Evolutionary conservation across 1,139 yeast species (phyloP).

Genomic region (Diutina scorzettiae): DNA sequence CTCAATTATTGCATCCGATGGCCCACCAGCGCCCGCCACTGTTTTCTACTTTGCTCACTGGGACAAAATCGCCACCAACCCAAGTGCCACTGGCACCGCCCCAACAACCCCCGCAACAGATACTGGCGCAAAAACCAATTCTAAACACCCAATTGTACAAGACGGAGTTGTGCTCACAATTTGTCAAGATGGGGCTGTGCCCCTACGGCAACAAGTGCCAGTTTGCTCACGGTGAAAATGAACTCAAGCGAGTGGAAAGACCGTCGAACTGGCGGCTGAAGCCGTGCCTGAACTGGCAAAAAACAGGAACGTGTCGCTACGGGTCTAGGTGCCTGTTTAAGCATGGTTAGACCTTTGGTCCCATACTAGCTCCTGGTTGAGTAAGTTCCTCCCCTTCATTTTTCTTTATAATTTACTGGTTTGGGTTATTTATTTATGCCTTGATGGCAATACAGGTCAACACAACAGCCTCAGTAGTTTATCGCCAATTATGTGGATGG

Average conservation of each 20-base stretch:
- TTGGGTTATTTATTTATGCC: constrained; percentile 2
- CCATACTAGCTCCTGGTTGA: too few relatives aligned
- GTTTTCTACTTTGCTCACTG: not conserved
- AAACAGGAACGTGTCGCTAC: constrained; percentile 73
- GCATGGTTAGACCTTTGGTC: constrained; percentile 32
- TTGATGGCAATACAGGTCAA: constrained; percentile 1
- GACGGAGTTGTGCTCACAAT: constrained; percentile 82
- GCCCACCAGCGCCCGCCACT: not conserved
- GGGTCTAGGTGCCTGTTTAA: constrained; percentile 89
- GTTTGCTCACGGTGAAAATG: constrained; percentile 83
- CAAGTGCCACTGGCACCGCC: not conserved
- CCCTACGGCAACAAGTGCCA: constrained; percentile 90
- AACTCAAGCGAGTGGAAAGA: constrained; percentile 60
- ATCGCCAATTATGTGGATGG: constrained; percentile 10
- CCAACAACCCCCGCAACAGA: not conserved
- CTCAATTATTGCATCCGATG: not conserved
- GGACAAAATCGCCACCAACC: not conserved
- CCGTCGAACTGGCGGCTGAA: constrained; percentile 86
- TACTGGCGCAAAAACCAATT: not conserved
- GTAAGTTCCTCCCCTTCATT: not conserved
- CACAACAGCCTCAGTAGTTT: constrained; percentile 11
- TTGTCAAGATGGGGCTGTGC: constrained; percentile 59
- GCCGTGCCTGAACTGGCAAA: constrained; percentile 83
- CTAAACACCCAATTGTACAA: constrained; percentile 44
- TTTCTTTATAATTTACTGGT: not conserved